These are phyloP conservation scores for Coemansia sp. DNA, from an alignment of 192 early-diverging fungal species.

Conservation along the genomic window DNA sequence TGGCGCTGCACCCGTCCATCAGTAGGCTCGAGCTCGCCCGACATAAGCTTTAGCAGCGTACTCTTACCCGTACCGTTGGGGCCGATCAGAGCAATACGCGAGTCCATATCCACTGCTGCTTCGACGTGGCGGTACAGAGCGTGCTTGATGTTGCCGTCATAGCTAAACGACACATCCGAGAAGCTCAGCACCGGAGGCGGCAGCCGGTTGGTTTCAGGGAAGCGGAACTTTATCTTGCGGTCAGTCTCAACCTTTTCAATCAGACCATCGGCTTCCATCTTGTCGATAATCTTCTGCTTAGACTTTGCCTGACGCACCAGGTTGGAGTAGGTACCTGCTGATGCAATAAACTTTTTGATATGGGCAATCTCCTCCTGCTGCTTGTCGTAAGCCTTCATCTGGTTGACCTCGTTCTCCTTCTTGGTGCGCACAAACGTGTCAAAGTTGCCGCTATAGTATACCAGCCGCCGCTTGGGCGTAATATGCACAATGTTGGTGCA, in stretches of 20 bases:
- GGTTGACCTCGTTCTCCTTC: constrained; percentile 94
- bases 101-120: constrained; percentile 96
- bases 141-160: constrained; percentile 79
- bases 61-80: constrained; percentile 95
- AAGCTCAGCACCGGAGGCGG: constrained; percentile 95
- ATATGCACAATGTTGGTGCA: constrained; percentile 97
- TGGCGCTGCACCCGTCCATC: constrained; percentile 85
- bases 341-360: constrained; percentile 98
- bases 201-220: constrained; percentile 80
- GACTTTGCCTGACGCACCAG: constrained; percentile 98
- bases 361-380: constrained; percentile 99
- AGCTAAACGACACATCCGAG: constrained; percentile 89
- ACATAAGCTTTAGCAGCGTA: constrained; percentile 97
- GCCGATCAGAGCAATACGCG: constrained; percentile 95
- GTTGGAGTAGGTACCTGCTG: constrained; percentile 99
- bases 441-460: constrained; percentile 97
- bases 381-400: constrained; percentile 98
- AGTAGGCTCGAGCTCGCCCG: constrained; percentile 79
- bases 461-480: constrained; percentile 82
- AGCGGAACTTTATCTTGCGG: constrained; percentile 80
- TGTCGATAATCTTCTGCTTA: constrained; percentile 99
- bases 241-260: constrained; percentile 89
- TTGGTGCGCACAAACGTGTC: constrained; percentile 94
- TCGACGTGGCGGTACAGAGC: constrained; percentile 88
- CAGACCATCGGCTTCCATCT: constrained; percentile 98